Evolutionary conservation across 176 grass and related monocot genomes (phyloP), one percentile per base, ranked within the genome.

Genomic region (Oryza glumipatula): DNA sequence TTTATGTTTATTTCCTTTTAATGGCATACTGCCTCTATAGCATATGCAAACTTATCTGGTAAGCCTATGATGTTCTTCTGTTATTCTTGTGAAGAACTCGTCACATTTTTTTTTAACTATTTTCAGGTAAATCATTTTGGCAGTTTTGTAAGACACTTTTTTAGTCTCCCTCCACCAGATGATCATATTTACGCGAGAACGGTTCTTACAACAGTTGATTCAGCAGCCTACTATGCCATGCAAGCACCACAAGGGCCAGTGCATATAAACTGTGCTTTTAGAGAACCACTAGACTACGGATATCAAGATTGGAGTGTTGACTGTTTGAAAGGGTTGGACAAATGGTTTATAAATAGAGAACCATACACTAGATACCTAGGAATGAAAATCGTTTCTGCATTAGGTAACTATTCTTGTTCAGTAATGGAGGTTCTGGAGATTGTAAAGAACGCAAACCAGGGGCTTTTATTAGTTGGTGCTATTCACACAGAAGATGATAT

Each of bases 71-170:
- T 44, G 70, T 49, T 73, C 36, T 24, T 88, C 38, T 66, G 8
- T 82, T 24, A 58, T 78, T 65, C 61, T 79, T 21, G 33, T 79
- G 17, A 35, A 83, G 32, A 84, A 16, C 23, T 8, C 3, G 51
- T 86, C 44, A 77, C 24, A 73, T 26, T 78, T 66, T 49, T 54
- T 58, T 43, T 72, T 81, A 45, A 32, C 30, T 70, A 83, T 85
- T 84, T 84, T 70, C 88, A 98, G 95, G 91, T 98, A 70, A 98
- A 98, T 80, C 95, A 98, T 90, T 98, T 88, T 84, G 91, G 95
- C 54, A 88, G 86, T 41, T 95, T 91, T 77, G 95, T 91, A 76
- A 93, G 89, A 74, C 88, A 90, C 61, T 97, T 94, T 75, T 93
- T 84, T 77, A 90, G 89, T 92, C 91, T 98, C 43, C 90, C 91